Percentiles rank a stretch among this genome's conserved stretches.
Evolutionary conservation across 257 asterid species (phyloP).

Genomic region (Lycium ferocissimum): DNA sequence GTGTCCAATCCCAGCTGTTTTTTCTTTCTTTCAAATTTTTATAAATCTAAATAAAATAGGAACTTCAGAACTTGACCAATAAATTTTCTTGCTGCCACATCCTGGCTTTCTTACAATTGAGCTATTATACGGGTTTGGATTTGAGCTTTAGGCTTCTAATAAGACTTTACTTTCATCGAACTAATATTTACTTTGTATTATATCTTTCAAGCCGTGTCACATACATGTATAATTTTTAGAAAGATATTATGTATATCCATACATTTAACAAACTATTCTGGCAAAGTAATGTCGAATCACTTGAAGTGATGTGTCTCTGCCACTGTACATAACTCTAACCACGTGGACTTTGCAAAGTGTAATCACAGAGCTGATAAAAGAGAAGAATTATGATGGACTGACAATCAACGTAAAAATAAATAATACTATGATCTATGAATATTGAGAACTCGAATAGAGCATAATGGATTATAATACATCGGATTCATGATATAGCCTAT

Average conservation of each 20-base stretch:
- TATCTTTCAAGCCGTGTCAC: not conserved
- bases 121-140: not conserved
- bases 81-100: not conserved
- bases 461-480: not conserved
- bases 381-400: not conserved
- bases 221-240: not conserved
- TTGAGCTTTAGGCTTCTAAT: not conserved
- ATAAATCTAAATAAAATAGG: not conserved
- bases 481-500: not conserved
- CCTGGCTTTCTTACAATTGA: too few species aligned
- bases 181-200: not conserved
- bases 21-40: not conserved
- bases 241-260: too few species aligned
- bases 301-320: not conserved
- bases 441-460: not conserved
- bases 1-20: not conserved
- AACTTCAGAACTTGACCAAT: not conserved
- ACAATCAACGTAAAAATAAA: not conserved
- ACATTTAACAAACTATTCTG: not conserved
- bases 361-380: not conserved
- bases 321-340: not conserved
- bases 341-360: not conserved
- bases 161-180: not conserved
- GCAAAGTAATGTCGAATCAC: not conserved
- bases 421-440: not conserved